These are phyloP conservation scores for Xylaria sp. DNA, from an alignment of 2,329 filamentous ascomycete species.

Conservation along the genomic window DNA sequence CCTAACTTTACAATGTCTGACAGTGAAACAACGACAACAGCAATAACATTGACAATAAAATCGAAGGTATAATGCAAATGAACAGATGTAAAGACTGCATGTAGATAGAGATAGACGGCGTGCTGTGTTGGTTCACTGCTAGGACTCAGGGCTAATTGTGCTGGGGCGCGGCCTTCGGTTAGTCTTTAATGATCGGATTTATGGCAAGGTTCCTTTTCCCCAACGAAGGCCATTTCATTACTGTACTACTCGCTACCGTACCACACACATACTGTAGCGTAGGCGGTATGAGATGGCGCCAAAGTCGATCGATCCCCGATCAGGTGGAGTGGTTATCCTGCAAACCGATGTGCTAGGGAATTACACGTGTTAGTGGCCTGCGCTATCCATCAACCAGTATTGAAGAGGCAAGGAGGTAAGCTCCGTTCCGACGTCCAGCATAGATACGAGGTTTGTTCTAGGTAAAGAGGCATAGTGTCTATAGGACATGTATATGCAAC, in stretches of 20 bases:
- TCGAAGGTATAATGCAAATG: too few relatives aligned
- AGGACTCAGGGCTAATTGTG: background rate
- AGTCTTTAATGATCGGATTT: background rate
- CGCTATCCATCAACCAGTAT: background rate
- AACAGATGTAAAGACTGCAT: too few relatives aligned
- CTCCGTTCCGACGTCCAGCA: background rate
- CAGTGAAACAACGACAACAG: background rate
- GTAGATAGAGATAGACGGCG: background rate
- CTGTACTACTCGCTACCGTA: background rate
- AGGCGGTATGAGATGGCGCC: background rate
- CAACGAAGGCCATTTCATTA: conserved; percentile 10
- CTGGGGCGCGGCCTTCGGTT: conserved; percentile 2
- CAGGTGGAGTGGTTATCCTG: conserved; percentile 12
- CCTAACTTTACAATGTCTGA: too few relatives aligned
- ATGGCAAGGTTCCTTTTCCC: conserved; percentile 1
- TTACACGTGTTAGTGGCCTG: background rate
- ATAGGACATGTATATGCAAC: conserved; percentile 7
- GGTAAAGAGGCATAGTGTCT: too few relatives aligned
- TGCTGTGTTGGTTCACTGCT: background rate
- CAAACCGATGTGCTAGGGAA: background rate
- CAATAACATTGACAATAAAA: background rate
- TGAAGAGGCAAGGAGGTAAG: background rate
- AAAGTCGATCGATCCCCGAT: background rate
- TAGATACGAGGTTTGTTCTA: conserved; percentile 7
- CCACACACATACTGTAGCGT: background rate